These are phyloP conservation scores for Nicotiana attenuata DNA, from an alignment of 257 asterid genomes.

Conservation along the genomic window DNA sequence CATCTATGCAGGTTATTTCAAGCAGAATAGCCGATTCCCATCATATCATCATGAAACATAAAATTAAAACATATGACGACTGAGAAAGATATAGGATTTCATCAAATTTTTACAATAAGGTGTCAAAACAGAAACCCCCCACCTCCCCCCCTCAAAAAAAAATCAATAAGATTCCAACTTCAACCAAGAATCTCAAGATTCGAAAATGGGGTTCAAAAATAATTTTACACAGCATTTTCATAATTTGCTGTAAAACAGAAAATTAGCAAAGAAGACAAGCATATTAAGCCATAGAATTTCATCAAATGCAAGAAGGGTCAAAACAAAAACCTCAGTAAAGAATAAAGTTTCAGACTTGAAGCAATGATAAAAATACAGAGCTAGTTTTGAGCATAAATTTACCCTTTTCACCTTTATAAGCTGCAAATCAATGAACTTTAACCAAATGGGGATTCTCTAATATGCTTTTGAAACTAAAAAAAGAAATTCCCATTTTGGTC, in stretches of 20 bases:
- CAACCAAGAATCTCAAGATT: neutral
- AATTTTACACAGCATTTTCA: too few relatives aligned
- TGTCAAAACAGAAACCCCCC: neutral
- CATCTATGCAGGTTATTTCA: neutral
- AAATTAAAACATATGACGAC: neutral
- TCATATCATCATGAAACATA: neutral
- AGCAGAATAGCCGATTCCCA: neutral
- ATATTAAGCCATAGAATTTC: neutral
- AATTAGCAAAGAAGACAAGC: neutral
- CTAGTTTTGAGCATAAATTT: neutral
- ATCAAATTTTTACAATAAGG: neutral
- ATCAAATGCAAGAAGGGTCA: neutral
- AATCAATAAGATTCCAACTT: conserved; percentile 25
- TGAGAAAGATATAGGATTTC: neutral
- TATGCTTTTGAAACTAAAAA: too few relatives aligned
- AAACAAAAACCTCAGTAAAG: neutral
- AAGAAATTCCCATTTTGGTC: too few relatives aligned
- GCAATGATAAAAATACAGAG: too few relatives aligned
- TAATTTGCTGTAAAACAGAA: neutral
- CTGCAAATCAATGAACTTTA: too few relatives aligned
- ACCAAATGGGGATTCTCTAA: too few relatives aligned
- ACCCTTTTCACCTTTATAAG: neutral
- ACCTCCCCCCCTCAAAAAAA: too few relatives aligned
- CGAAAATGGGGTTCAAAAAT: neutral
- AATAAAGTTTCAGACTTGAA: neutral